Base-by-base conservation (phyloP, 768 basidiomycete species). In the Asterophora lycoperdoides region DNA sequence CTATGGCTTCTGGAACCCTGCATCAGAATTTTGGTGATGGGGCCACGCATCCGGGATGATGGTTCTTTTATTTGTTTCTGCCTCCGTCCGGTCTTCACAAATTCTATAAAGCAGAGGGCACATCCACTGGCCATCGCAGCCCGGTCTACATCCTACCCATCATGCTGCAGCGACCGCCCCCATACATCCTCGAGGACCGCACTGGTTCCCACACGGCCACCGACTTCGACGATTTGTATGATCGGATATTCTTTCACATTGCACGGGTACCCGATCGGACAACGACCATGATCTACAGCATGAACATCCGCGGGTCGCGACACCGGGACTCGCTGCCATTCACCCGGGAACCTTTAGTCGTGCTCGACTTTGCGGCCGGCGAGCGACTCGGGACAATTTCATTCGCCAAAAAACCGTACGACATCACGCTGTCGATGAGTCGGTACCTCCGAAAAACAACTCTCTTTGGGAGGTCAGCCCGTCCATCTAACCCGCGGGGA, bases 201-300 rank as follows among this genome's bases (percentile, higher is more conserved):
- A 39, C 26, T 2, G 46, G 46, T 4, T 51, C 44, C 3, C 50
- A 46, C 50, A 68, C 73, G 10, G 65, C 68, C 40, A 75, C 83
- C 1, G 84, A 89, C 70, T 88, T 80, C 53, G 84, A 86, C 60
- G 86, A 89, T 57, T 77, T 87, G 56, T 89, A 88, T 60, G 86
- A 89, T 65, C 79, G 86, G 46, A 67, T 81, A 54, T 88, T 85
- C 69, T 74, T 84, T 43, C 83, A 80, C 49, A 73, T 88, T 30
- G 64, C 76, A 5, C 75, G 77, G 3, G 64, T 70, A 17, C 76
- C 81, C 4, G 74, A 73, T 8, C 61, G 60, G 10, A 58, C 64
- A 18, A 67, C 68, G 0, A 74, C 81, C 7, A 77, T 78, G 61
- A 76, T 89, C 43, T 86, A 84, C 62, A 74, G 76, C 57, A 85